Evolutionary conservation across 805 yeast species (phyloP), one percentile per base, ranked within the genome.

Genomic region (Zygoascus tannicola): DNA sequence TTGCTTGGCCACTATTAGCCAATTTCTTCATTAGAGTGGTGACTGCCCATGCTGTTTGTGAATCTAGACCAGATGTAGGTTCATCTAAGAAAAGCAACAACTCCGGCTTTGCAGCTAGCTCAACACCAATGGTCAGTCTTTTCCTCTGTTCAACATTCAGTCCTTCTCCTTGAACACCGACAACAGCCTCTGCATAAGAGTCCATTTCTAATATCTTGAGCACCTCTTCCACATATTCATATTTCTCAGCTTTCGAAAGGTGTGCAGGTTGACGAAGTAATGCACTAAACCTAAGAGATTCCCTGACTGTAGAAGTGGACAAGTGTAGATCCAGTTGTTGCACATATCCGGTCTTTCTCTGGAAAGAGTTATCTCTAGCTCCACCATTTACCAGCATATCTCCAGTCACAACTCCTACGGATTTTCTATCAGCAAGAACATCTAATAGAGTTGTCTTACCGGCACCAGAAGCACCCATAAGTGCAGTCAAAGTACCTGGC

Each of bases 391-490:
- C 88, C 59, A 80, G 64, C 71, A 77, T 72, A 54, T 80, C 82
- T 54, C 85, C 84, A 32, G 85, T 73, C 35, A 44, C 38, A 15
- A 76, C 78, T 63, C 90, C 92, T 59, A 74, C 68, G 35, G 78
- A 73, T 44, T 80, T 74, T 60, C 90, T 73, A 56, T 79, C 83
- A 19, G 86, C 79, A 48, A 83, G 70, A 52, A 80, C 79, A 60
- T 82, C 81, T 54, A 83, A 68, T 46, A 82, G 66, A 2, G 90
- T 83, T 21, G 92, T 82, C 57, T 82, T 82, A 67, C 92, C 92
- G 38, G 92, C 92, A 66, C 92, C 92, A 28, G 90, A 82, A 43
- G 81, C 83, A 56, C 92, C 92, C 88, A 82, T 81, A 46, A 82
- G 68, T 4, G 90, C 90, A 35, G 88, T 81, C 62, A 82, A 68